Evolutionary conservation across 371 early-diverging fungal species (phyloP).

Genomic region (Circinella umbellata): DNA sequence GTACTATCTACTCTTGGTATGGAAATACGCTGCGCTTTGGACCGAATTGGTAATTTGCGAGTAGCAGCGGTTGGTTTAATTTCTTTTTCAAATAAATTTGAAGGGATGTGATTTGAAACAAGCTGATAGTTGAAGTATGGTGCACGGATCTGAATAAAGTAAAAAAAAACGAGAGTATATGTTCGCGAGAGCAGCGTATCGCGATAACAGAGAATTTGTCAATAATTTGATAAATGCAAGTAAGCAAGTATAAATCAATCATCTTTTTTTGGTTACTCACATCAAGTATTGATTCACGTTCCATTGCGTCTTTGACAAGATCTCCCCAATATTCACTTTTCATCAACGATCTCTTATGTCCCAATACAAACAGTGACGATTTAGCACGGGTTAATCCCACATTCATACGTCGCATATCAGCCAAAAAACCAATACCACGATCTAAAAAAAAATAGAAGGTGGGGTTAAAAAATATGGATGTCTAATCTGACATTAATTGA

Average conservation of each 20-base stretch:
- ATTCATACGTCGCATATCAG: conserved; percentile 91
- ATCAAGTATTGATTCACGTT: conserved; percentile 49
- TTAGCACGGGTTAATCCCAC: conserved; percentile 96
- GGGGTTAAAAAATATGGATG: background rate
- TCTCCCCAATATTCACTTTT: conserved; percentile 74
- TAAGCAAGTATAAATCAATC: too few relatives aligned
- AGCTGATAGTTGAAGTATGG: conserved; percentile 31
- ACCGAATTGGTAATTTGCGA: background rate
- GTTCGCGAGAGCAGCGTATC: too few relatives aligned
- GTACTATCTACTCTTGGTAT: conserved; percentile 2
- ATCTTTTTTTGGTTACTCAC: conserved; percentile 31
- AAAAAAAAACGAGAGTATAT: background rate
- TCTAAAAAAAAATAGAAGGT: conserved; percentile 22
- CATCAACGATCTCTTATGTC: conserved; percentile 68
- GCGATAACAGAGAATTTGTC: too few relatives aligned
- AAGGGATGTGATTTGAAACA: conserved; percentile 10
- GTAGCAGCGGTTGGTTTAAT: background rate
- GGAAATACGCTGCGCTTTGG: conserved; percentile 11
- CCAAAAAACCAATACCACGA: conserved; percentile 89
- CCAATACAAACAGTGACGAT: conserved; percentile 88
- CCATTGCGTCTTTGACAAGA: conserved; percentile 61
- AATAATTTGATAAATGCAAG: too few relatives aligned
- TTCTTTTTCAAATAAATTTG: conserved; percentile 30
- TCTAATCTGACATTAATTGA: too few relatives aligned
- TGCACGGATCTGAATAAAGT: conserved; percentile 5